A percentile compares a stretch with the other conserved stretches of the same genome.
Conservation (phyloP, 225 moss, liverwort and hornwort species). For the Pseudisothecium myosuroides region DNA sequence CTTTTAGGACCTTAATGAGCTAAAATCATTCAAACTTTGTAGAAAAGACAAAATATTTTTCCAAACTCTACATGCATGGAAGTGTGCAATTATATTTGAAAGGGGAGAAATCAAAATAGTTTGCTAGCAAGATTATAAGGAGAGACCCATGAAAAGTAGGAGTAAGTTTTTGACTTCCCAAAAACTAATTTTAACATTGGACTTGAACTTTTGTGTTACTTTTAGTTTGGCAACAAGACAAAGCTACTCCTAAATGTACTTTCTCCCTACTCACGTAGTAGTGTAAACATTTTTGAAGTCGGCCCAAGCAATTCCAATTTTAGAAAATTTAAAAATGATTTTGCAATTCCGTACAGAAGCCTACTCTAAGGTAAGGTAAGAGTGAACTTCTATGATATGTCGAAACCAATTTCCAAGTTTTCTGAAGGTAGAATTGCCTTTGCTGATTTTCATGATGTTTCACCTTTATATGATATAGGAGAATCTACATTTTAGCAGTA, state of each 20-base stretch:
- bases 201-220: background rate
- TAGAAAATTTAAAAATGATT: rapidly evolving
- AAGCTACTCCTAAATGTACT: background rate
- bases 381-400: rapidly evolving
- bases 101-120: background rate
- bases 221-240: background rate
- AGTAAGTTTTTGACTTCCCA: rapidly evolving
- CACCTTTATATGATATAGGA: rapidly evolving
- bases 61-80: background rate
- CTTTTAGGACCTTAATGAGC: background rate
- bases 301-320: rapidly evolving
- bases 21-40: background rate
- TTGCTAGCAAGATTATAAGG: background rate
- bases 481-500: rapidly evolving
- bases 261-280: rapidly evolving
- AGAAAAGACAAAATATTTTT: background rate
- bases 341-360: rapidly evolving
- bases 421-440: background rate
- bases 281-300: background rate
- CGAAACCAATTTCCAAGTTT: background rate
- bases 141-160: background rate
- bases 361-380: rapidly evolving
- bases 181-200: background rate
- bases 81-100: background rate
- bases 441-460: background rate